Percentiles rank a stretch among this genome's conserved stretches.
These are phyloP conservation scores for Psilocybe tampanensis DNA, from an alignment of 768 basidiomycete species.

Conservation along the genomic window DNA sequence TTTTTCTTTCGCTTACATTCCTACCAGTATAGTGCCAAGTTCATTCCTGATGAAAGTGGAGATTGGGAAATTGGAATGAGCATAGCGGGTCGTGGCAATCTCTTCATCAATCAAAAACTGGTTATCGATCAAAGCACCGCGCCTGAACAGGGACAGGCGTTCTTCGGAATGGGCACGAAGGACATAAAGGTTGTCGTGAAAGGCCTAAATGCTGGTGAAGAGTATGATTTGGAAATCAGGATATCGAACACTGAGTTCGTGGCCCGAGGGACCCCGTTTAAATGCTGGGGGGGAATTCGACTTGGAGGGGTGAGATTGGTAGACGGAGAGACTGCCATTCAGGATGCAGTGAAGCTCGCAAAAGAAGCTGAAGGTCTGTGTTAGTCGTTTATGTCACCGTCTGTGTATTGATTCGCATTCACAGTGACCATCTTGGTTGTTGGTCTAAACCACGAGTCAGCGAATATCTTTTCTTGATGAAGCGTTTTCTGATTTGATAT, in stretches of 20 bases:
- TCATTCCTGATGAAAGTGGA: constrained; percentile 53
- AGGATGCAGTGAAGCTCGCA: constrained; percentile 40
- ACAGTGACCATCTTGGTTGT: constrained; percentile 50
- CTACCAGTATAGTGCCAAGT: constrained; percentile 40
- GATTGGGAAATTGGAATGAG: constrained; percentile 53
- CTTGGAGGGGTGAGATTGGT: constrained; percentile 36
- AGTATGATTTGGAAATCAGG: constrained; percentile 42
- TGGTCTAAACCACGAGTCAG: constrained; percentile 57
- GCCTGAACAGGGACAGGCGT: constrained; percentile 37
- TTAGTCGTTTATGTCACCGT: not conserved
- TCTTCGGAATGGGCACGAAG: constrained; percentile 46
- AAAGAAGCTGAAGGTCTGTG: constrained; percentile 40
- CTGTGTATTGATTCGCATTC: not conserved
- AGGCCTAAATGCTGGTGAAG: constrained; percentile 42
- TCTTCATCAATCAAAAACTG: constrained; percentile 53
- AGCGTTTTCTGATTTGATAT: not conserved
- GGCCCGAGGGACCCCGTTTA: constrained; percentile 33
- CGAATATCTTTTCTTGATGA: too few relatives aligned
- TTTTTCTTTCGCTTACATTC: too few relatives aligned
- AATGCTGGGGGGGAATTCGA: constrained; percentile 43
- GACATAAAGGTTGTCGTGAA: constrained; percentile 38
- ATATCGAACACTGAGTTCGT: constrained; percentile 36
- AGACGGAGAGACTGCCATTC: constrained; percentile 40
- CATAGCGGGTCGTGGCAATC: constrained; percentile 44
- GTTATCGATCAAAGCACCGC: constrained; percentile 47